phyloP scores from a whole-genome alignment of 1,139 yeast genomes.

The Suhomyces panamericanus region DNA sequence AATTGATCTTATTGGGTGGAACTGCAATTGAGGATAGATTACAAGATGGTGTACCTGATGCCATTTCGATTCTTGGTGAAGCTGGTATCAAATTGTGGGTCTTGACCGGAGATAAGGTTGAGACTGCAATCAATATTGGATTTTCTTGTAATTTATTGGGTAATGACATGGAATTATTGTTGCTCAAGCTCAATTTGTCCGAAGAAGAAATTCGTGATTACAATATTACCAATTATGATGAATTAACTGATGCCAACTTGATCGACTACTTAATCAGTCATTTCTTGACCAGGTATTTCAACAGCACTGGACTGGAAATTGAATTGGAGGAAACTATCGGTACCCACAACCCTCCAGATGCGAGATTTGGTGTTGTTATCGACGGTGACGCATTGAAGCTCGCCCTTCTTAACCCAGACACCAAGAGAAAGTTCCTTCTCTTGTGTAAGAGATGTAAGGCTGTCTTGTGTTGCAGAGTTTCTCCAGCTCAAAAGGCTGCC shows the following conservation, averaged over 20 bases:
- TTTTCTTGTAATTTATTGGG: conserved; percentile 52
- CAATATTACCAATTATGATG: conserved; percentile 33
- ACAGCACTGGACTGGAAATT: conserved; percentile 58
- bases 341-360: conserved; percentile 77
- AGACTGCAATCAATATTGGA: conserved; percentile 53
- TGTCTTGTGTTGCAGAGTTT: conserved; percentile 92
- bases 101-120: conserved; percentile 52
- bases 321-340: conserved; percentile 62
- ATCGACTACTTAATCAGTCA: conserved; percentile 59
- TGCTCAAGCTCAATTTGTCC: conserved; percentile 35
- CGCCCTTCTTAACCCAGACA: conserved; percentile 58
- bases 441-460: conserved; percentile 93
- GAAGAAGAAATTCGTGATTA: conserved; percentile 35
- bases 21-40: conserved; percentile 54
- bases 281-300: conserved; percentile 62
- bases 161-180: conserved; percentile 47
- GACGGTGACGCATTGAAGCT: conserved; percentile 90
- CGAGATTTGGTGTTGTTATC: conserved; percentile 77
- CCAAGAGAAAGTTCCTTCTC: conserved; percentile 69
- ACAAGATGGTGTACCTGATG: conserved; percentile 54
- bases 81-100: conserved; percentile 57
- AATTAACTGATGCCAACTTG: conserved; percentile 28
- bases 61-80: conserved; percentile 43
- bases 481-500: conserved; percentile 95
- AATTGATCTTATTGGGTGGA: conserved; percentile 48